Evolutionary conservation across 495 filamentous ascomycete species (phyloP).

Genomic region (Parathielavia hyrcaniae): DNA sequence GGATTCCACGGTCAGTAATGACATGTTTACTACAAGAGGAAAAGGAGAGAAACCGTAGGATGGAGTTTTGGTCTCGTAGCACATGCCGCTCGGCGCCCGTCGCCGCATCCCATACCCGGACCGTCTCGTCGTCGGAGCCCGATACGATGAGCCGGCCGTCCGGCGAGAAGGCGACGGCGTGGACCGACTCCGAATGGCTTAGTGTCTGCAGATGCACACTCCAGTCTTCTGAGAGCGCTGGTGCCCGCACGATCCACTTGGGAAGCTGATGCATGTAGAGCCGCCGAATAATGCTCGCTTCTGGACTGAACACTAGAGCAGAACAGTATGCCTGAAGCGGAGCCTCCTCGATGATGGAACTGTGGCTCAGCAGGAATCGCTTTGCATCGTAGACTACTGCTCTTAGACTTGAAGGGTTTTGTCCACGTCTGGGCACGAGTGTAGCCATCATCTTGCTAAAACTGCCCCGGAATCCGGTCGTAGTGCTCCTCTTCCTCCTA

Average conservation of each 20-base stretch:
- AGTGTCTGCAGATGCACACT: background rate
- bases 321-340: constrained; percentile 3
- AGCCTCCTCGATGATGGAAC: constrained; percentile 4
- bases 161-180: background rate
- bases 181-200: background rate
- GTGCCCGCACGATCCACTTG: constrained; percentile 1
- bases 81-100: too few species aligned
- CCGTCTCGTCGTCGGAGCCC: background rate
- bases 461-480: background rate
- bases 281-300: constrained; percentile 6
- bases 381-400: background rate
- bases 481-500: background rate
- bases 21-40: background rate
- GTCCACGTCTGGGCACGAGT: background rate
- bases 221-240: constrained; percentile 2
- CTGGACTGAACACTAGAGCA: background rate
- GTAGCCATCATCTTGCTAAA: background rate
- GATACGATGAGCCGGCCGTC: background rate
- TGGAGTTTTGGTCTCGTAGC: too few species aligned
- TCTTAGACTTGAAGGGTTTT: background rate
- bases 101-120: background rate
- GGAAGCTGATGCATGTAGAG: constrained; percentile 1
- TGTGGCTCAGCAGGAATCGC: background rate
- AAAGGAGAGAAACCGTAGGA: constrained; percentile 26
- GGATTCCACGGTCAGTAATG: background rate